Percentiles rank a stretch among this genome's conserved stretches.
phyloP scores from a whole-genome alignment of 2,329 filamentous ascomycete genomes.

The Claviceps quebecensis region DNA sequence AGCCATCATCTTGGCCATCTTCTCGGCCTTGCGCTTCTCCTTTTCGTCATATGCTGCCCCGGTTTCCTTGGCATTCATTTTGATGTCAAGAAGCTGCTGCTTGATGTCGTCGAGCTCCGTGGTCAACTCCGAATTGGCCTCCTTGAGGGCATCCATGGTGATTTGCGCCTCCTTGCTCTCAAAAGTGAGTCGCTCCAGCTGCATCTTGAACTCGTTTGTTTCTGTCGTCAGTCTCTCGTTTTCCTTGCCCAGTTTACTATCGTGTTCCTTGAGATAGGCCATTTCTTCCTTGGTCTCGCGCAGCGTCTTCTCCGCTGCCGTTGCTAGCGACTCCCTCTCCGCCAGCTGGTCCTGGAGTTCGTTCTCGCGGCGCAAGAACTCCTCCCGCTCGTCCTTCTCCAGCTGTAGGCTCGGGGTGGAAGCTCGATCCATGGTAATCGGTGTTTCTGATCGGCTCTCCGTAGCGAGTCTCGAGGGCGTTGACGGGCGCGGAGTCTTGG shows the following conservation, averaged over 20 bases:
- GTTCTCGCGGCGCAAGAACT: constrained; percentile 88
- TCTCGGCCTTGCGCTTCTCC: constrained; percentile 96
- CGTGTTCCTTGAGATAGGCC: constrained; percentile 69
- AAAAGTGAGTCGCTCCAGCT: constrained; percentile 86
- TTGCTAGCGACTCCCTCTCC: constrained; percentile 76
- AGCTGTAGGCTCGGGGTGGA: constrained; percentile 77
- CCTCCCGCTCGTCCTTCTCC: constrained; percentile 93
- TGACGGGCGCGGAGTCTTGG: constrained; percentile 34
- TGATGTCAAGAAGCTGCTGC: constrained; percentile 86
- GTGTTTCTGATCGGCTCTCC: constrained; percentile 50
- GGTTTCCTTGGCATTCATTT: constrained; percentile 92
- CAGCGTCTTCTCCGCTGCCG: constrained; percentile 64
- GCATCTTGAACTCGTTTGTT: constrained; percentile 90
- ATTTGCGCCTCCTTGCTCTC: constrained; percentile 95
- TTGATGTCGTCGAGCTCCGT: constrained; percentile 87
- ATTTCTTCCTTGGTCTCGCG: constrained; percentile 80
- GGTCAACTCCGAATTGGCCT: constrained; percentile 87
- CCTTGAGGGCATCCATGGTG: constrained; percentile 94
- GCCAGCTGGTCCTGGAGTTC: constrained; percentile 93
- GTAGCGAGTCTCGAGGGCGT: constrained; percentile 35
- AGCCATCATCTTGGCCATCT: constrained; percentile 99
- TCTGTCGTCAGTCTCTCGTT: constrained; percentile 79
- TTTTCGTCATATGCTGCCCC: constrained; percentile 87
- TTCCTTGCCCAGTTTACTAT: constrained; percentile 69
- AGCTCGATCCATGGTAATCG: constrained; percentile 60